These are phyloP conservation scores for Pholiota adiposa DNA, from an alignment of 1,284 basidiomycete species.

Conservation along the genomic window DNA sequence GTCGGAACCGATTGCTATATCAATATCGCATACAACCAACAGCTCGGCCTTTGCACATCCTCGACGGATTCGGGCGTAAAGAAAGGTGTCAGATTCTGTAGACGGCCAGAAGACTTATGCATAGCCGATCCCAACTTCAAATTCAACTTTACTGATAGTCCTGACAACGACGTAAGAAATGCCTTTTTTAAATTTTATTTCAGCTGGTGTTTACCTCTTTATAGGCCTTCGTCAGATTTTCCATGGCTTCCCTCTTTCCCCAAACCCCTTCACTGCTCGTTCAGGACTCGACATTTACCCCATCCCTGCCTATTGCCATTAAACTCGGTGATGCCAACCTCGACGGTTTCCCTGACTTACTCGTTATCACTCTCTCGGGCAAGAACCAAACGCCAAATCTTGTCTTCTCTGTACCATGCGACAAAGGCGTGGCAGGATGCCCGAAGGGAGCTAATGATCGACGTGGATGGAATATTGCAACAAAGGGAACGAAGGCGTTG, in stretches of 20 bases:
- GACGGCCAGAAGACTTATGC: conserved; percentile 84
- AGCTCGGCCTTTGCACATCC: conserved; percentile 80
- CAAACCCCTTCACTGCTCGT: conserved; percentile 62
- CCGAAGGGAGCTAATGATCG: conserved; percentile 46
- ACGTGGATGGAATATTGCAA: conserved; percentile 67
- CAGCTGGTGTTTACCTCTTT: conserved; percentile 1
- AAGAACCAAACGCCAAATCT: conserved; percentile 65
- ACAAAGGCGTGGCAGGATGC: conserved; percentile 59
- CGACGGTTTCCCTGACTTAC: conserved; percentile 94
- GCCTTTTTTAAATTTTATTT: conserved; percentile 4
- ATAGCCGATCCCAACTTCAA: conserved; percentile 79
- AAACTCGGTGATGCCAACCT: conserved; percentile 91
- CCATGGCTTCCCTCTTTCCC: conserved; percentile 67
- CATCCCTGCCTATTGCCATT: conserved; percentile 76
- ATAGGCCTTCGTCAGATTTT: conserved; percentile 72
- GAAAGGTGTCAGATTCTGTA: conserved; percentile 64
- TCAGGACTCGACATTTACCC: conserved; percentile 62
- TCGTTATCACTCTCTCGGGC: conserved; percentile 61
- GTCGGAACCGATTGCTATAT: conserved; percentile 79
- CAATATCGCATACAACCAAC: conserved; percentile 94
- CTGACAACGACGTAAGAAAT: conserved; percentile 59
- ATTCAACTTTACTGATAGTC: conserved; percentile 68
- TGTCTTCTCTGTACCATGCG: conserved; percentile 77
- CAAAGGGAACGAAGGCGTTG: conserved; percentile 67
- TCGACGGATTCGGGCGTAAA: conserved; percentile 49